These are phyloP conservation scores for Trapa bicornis DNA, from an alignment of 345 rosid species.

Conservation along the genomic window DNA sequence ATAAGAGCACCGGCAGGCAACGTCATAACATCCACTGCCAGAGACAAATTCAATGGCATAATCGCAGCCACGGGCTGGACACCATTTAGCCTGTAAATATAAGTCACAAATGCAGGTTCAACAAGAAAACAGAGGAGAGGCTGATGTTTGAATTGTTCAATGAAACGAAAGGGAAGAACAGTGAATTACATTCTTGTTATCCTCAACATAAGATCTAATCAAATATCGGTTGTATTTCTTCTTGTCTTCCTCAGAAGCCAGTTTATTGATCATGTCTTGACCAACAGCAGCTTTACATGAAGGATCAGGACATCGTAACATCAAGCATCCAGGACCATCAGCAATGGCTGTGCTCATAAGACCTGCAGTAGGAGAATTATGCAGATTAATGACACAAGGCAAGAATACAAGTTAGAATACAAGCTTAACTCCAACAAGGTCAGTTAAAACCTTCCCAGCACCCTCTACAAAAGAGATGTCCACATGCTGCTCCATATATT, in stretches of 20 bases:
- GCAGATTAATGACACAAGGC: neutral
- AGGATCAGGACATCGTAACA: constrained; percentile 83
- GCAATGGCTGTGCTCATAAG: constrained; percentile 57
- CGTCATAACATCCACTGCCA: constrained; percentile 67
- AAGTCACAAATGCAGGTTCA: neutral
- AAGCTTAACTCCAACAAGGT: neutral
- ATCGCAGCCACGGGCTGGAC: constrained; percentile 98
- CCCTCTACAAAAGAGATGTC: constrained; percentile 76
- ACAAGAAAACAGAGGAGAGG: neutral
- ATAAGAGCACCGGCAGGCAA: constrained; percentile 63
- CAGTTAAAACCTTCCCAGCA: constrained; percentile 73
- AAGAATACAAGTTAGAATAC: neutral
- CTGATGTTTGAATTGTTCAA: neutral
- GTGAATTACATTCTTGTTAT: constrained; percentile 65
- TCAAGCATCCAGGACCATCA: constrained; percentile 94
- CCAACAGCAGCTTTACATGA: constrained; percentile 68
- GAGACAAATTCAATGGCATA: constrained; percentile 69
- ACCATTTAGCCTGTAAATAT: constrained; percentile 74
- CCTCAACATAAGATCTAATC: constrained; percentile 85
- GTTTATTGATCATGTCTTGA: constrained; percentile 58
- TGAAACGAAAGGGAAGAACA: neutral
- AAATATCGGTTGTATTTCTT: constrained; percentile 68
- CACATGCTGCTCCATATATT: constrained; percentile 66
- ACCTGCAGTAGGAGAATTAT: constrained; percentile 26
- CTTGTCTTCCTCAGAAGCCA: constrained; percentile 54